These are phyloP conservation scores for Ceratobasidium sp. DNA, from an alignment of 1,284 basidiomycete genomes.

Conservation along the genomic window DNA sequence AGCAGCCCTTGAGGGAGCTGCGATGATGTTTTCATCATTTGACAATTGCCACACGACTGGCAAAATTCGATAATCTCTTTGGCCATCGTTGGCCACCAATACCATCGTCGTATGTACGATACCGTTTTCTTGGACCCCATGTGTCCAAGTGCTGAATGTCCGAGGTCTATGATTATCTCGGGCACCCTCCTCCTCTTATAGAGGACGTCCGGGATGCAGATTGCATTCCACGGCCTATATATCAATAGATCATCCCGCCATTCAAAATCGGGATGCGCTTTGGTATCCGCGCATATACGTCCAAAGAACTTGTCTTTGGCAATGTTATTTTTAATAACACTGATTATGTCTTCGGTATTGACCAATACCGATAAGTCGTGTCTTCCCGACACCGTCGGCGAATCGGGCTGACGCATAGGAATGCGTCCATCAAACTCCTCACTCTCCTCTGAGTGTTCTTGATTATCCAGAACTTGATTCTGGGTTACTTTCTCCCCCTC, in stretches of 20 bases:
- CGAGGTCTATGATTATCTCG: too few species aligned
- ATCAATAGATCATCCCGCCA: too few species aligned
- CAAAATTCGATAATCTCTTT: slow-evolving; percentile 38
- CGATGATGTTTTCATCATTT: slow-evolving; percentile 37
- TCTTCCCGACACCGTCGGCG: not conserved
- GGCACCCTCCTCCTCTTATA: too few species aligned
- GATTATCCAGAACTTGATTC: not conserved
- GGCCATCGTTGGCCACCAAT: slow-evolving; percentile 44
- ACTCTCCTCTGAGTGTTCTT: not conserved
- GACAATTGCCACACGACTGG: slow-evolving; percentile 35
- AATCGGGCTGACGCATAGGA: not conserved
- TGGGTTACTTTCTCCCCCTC: not conserved
- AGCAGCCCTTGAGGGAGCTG: slow-evolving; percentile 49
- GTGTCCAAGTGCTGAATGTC: too few species aligned
- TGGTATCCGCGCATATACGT: not conserved
- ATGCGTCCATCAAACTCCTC: not conserved
- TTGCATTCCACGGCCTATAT: too few species aligned
- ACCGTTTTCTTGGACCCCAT: not conserved
- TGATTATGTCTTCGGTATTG: too few species aligned
- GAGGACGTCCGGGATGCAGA: too few species aligned
- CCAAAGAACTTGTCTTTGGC: slow-evolving; percentile 34
- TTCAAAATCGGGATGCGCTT: too few species aligned
- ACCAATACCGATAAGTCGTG: slow-evolving; percentile 24
- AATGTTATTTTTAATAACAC: slow-evolving; percentile 41
- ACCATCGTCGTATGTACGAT: slow-evolving; percentile 21